Percentiles rank a stretch among this genome's conserved stretches.
These are phyloP conservation scores for Perkinsus marinus DNA, from an alignment of 169 alveolate genomes.

Conservation along the genomic window DNA sequence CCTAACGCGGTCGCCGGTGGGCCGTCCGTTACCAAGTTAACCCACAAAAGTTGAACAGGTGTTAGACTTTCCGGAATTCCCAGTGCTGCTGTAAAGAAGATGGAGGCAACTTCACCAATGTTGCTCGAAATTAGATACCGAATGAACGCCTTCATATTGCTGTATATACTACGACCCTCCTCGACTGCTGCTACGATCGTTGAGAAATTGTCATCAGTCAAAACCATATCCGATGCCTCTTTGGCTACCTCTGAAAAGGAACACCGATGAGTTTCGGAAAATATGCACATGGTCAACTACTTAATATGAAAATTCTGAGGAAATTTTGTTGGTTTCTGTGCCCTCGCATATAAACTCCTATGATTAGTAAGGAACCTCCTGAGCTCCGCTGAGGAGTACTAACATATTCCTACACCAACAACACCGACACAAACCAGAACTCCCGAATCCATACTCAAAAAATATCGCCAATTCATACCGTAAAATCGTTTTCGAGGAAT, in stretches of 20 bases:
- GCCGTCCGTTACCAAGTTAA: slow-evolving; percentile 98
- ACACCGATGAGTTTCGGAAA: too few relatives aligned
- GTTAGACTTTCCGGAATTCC: slow-evolving; percentile 93
- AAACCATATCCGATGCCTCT: slow-evolving; percentile 97
- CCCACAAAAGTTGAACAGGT: slow-evolving; percentile 98
- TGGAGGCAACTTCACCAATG: slow-evolving; percentile 98
- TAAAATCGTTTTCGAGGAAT: too few relatives aligned
- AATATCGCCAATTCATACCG: too few relatives aligned
- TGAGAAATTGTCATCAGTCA: slow-evolving; percentile 97
- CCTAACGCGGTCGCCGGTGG: slow-evolving; percentile 99
- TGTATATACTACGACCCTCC: slow-evolving; percentile 95
- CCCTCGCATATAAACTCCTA: too few relatives aligned
- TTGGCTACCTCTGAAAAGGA: slow-evolving; percentile 99
- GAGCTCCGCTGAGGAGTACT: too few relatives aligned
- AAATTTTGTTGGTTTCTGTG: too few relatives aligned
- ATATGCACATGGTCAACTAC: too few relatives aligned
- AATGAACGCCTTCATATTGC: slow-evolving; percentile 95
- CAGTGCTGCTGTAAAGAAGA: slow-evolving; percentile 92
- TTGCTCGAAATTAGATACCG: slow-evolving; percentile 94
- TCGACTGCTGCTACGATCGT: slow-evolving; percentile 97
- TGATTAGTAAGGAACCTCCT: too few relatives aligned
- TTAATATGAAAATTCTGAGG: too few relatives aligned
- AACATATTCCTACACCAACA: too few relatives aligned
- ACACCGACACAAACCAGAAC: too few relatives aligned
- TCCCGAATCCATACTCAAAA: too few relatives aligned